phyloP scores from a whole-genome alignment of 345 rosid genomes.

The Linum tenue region DNA sequence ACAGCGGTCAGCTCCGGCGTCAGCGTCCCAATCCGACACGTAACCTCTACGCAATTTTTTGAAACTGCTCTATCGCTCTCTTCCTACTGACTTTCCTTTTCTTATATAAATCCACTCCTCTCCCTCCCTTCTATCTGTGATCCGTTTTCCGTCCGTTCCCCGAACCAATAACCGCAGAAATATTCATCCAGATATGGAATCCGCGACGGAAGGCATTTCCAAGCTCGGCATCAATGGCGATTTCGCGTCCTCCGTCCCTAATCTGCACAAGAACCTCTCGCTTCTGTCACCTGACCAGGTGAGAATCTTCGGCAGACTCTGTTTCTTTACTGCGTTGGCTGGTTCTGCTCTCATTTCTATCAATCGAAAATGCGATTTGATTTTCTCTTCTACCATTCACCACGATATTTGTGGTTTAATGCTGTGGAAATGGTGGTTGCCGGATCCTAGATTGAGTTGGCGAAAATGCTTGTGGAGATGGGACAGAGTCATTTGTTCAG shows the following conservation, averaged over 20 bases:
- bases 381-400: not conserved
- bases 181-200: slow-evolving; percentile 4
- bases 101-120: not conserved
- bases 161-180: not conserved
- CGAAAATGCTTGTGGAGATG: slow-evolving; percentile 54
- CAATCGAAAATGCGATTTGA: not conserved
- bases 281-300: slow-evolving; percentile 59
- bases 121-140: not conserved
- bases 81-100: too few species aligned
- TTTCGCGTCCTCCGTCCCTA: slow-evolving; percentile 44
- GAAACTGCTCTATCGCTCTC: not conserved
- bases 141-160: not conserved
- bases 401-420: not conserved
- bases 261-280: slow-evolving; percentile 46
- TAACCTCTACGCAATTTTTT: not conserved
- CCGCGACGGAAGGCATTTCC: slow-evolving; percentile 22
- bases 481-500: slow-evolving; percentile 68
- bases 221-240: slow-evolving; percentile 25
- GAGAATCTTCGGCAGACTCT: not conserved
- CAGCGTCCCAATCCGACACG: not conserved
- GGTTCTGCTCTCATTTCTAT: not conserved
- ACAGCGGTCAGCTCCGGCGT: too few species aligned
- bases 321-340: not conserved
- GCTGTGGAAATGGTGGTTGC: slow-evolving; percentile 8
- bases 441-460: slow-evolving; percentile 54